phyloP scores from a whole-genome alignment of 805 yeast species.

The Schwanniomyces yamadae region DNA sequence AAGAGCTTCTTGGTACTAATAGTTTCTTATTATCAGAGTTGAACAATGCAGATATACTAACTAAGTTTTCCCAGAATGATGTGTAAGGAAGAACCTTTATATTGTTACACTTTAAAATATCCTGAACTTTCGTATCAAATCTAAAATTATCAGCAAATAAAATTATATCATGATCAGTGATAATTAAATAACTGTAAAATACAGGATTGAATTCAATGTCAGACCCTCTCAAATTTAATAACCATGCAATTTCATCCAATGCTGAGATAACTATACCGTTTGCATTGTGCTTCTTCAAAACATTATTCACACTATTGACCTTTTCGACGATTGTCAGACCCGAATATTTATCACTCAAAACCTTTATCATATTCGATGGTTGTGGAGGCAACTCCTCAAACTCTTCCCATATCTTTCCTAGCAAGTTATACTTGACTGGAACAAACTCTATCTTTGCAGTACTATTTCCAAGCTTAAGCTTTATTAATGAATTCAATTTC shows the following conservation, averaged over 20 bases:
- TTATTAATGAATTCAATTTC: slow-evolving; percentile 30
- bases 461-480: slow-evolving; percentile 20
- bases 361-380: slow-evolving; percentile 50
- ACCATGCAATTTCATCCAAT: slow-evolving; percentile 55
- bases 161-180: slow-evolving; percentile 28
- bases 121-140: slow-evolving; percentile 30
- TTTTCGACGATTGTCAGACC: slow-evolving; percentile 68
- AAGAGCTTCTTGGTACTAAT: slow-evolving; percentile 30
- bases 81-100: slow-evolving; percentile 41
- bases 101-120: slow-evolving; percentile 21
- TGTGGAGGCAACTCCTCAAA: slow-evolving; percentile 61
- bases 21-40: slow-evolving; percentile 27
- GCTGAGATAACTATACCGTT: slow-evolving; percentile 44
- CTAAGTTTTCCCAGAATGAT: slow-evolving; percentile 45
- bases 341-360: slow-evolving; percentile 52
- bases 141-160: slow-evolving; percentile 46
- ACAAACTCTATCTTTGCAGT: slow-evolving; percentile 41
- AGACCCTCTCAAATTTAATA: slow-evolving; percentile 53
- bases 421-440: slow-evolving; percentile 57
- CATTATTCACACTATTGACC: slow-evolving; percentile 42
- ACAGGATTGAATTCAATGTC: slow-evolving; percentile 58
- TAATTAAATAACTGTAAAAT: slow-evolving; percentile 43
- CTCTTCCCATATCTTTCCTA: slow-evolving; percentile 71
- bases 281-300: slow-evolving; percentile 24
- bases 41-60: slow-evolving; percentile 36